Evolutionary conservation across 2,329 filamentous ascomycete species (phyloP).

Genomic region (Fusarium subtropicale): DNA sequence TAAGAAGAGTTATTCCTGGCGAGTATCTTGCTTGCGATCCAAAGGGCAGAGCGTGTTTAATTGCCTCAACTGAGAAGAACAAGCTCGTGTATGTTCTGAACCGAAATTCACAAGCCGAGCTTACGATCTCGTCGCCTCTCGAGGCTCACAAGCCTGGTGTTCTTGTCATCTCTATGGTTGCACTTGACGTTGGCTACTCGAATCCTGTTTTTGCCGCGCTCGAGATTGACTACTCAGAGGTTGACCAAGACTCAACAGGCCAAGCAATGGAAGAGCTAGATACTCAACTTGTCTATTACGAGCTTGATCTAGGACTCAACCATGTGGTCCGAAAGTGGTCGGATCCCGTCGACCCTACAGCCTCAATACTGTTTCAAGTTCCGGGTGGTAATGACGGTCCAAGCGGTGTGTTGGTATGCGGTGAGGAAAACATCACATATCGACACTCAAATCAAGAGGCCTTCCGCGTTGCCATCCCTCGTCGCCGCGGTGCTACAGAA

Average conservation of each 20-base stretch:
- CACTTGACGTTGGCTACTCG: constrained; percentile 94
- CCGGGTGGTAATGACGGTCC: constrained; percentile 94
- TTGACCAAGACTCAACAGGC: constrained; percentile 90
- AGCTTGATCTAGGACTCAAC: constrained; percentile 95
- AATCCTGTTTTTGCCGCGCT: constrained; percentile 96
- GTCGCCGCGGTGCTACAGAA: constrained; percentile 87
- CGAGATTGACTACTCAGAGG: constrained; percentile 92
- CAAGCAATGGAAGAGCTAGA: constrained; percentile 84
- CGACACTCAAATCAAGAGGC: constrained; percentile 95
- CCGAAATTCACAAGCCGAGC: constrained; percentile 90
- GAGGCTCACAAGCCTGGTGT: constrained; percentile 96
- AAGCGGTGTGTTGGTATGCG: constrained; percentile 94
- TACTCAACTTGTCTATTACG: constrained; percentile 95
- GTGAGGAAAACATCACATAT: constrained; percentile 94
- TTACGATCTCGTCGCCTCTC: constrained; percentile 96
- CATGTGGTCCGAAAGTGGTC: constrained; percentile 98
- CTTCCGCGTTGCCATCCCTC: constrained; percentile 88
- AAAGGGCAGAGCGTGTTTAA: constrained; percentile 93
- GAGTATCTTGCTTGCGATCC: constrained; percentile 97
- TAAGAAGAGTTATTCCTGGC: constrained; percentile 91
- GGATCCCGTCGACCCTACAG: constrained; percentile 89
- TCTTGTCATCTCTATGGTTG: constrained; percentile 86
- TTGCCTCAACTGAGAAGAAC: constrained; percentile 97
- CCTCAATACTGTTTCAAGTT: constrained; percentile 92
- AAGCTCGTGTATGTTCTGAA: constrained; percentile 99